Conservation (phyloP, 805 yeast genomes). For the Ogataea angusta region DNA sequence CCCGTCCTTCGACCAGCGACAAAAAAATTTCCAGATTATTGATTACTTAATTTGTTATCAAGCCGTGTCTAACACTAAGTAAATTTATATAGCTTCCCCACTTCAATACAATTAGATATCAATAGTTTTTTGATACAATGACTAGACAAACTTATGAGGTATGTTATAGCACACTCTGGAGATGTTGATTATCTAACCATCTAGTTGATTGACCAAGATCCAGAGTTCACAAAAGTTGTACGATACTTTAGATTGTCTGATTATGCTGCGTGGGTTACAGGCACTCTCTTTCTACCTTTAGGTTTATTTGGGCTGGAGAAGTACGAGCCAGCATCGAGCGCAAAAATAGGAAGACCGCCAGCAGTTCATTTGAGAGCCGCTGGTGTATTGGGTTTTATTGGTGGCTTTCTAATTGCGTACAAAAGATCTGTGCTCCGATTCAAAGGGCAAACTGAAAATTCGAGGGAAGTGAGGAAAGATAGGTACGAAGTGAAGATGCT, state of each 20-base stretch:
- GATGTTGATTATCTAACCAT: neutral
- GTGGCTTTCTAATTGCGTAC: constrained; percentile 75
- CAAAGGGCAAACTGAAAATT: constrained; percentile 74
- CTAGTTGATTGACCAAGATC: constrained; percentile 69
- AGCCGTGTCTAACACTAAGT: no score
- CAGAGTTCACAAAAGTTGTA: constrained; percentile 69
- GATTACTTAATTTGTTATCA: no score
- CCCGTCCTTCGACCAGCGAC: no score
- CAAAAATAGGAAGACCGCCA: constrained; percentile 47
- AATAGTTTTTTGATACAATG: neutral
- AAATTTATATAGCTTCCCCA: no score
- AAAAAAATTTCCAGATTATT: no score
- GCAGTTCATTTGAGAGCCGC: constrained; percentile 57
- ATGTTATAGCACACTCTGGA: constrained; percentile 4
- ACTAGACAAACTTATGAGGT: constrained; percentile 22
- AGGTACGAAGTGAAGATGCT: constrained; percentile 68
- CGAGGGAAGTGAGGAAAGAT: constrained; percentile 66
- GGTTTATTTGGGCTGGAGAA: constrained; percentile 42
- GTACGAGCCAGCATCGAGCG: constrained; percentile 46
- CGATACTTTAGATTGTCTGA: constrained; percentile 70
- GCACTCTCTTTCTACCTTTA: constrained; percentile 49
- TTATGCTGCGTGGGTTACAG: constrained; percentile 46
- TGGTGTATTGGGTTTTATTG: constrained; percentile 58
- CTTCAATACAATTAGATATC: neutral
- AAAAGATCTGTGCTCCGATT: constrained; percentile 65